Conservation (phyloP, 257 asterid genomes). For the Solanum medicagineum region DNA sequence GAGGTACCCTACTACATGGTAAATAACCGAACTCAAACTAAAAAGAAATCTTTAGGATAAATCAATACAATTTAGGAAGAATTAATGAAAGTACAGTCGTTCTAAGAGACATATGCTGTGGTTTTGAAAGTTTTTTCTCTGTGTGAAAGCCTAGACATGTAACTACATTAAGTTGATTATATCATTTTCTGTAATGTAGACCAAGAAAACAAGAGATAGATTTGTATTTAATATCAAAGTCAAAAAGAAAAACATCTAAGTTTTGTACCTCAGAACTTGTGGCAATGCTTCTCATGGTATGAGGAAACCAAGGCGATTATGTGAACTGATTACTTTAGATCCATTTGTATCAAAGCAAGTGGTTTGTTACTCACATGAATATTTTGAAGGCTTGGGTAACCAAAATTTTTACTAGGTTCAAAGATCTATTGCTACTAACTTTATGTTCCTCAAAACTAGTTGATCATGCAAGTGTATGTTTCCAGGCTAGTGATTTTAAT, state of each 20-base stretch:
- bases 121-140: not conserved
- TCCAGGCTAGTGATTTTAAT: not conserved
- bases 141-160: not conserved
- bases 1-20: not conserved
- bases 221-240: not conserved
- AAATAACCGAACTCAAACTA: not conserved
- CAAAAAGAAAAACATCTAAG: not conserved
- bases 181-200: not conserved
- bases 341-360: no score
- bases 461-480: not conserved
- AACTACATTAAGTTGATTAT: not conserved
- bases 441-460: not conserved
- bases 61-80: not conserved
- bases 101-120: not conserved
- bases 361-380: no score
- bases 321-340: no score
- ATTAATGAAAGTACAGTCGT: not conserved
- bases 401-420: not conserved
- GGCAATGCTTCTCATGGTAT: no score
- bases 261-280: no score
- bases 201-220: not conserved
- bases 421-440: not conserved
- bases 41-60: not conserved
- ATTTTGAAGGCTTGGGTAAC: not conserved
- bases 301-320: not conserved